Conservation (phyloP, 2,329 filamentous ascomycete genomes). For the Delphinella strobiligena region DNA sequence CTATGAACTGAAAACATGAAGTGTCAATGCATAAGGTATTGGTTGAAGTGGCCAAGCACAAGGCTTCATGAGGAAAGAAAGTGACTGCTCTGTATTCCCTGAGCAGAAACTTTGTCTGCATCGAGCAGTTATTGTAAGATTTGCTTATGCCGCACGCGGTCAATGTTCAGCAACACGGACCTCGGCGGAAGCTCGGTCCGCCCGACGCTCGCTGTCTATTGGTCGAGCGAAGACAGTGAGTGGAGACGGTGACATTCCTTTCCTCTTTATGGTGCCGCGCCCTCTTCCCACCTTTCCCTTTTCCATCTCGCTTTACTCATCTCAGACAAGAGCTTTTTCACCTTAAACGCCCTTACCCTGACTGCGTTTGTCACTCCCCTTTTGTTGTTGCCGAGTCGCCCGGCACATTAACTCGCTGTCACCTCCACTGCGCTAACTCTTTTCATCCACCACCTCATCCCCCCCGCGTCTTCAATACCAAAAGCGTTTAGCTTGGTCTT, state of each 20-base stretch:
- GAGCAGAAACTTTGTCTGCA: background rate
- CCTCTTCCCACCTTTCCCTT: background rate
- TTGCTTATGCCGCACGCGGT: background rate
- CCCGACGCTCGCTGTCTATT: too few species aligned
- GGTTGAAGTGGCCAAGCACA: too few species aligned
- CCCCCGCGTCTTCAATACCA: slow-evolving; percentile 1
- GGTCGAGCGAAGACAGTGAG: too few species aligned
- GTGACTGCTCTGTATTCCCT: background rate
- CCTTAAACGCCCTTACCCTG: background rate
- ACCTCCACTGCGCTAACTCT: background rate
- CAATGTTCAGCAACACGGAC: background rate
- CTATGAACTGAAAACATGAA: too few species aligned
- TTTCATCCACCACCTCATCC: background rate
- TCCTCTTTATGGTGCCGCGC: background rate
- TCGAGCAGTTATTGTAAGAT: background rate
- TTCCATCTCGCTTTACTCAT: background rate
- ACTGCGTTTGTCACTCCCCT: background rate
- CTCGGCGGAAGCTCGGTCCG: background rate
- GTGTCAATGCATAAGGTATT: too few species aligned
- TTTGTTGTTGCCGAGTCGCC: background rate
- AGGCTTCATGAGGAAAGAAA: too few species aligned
- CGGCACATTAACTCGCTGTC: background rate
- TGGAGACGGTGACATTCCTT: background rate
- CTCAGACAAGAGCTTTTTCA: background rate
- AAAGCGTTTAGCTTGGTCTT: slow-evolving; percentile 1